phyloP scores from a whole-genome alignment of 345 rosid genomes.

The Citrus hindsii region DNA sequence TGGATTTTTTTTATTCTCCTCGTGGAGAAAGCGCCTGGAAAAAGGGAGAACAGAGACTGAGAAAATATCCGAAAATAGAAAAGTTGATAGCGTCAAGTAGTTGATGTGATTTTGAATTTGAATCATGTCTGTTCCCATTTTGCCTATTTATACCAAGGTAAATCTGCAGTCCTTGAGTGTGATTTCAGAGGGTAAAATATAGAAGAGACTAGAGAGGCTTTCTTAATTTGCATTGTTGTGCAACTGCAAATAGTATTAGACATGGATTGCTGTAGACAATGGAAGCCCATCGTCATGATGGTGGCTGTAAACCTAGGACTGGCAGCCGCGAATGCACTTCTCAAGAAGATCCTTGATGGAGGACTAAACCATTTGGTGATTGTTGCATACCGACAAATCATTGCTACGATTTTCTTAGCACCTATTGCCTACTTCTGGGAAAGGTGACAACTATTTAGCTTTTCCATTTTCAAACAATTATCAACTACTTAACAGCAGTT shows the following conservation, averaged over 20 bases:
- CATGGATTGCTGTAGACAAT: conserved; percentile 36
- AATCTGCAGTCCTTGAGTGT: not conserved
- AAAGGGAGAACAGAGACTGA: not conserved
- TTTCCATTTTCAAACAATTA: not conserved
- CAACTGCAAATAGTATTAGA: not conserved
- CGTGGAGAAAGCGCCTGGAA: not conserved
- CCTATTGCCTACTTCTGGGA: conserved; percentile 65
- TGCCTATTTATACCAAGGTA: not conserved
- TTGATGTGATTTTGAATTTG: conserved; percentile 3
- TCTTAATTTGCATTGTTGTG: not conserved
- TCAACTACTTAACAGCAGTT: not conserved
- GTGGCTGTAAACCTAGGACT: conserved; percentile 48
- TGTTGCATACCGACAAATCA: conserved; percentile 56
- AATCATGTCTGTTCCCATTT: not conserved
- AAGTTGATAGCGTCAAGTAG: not conserved
- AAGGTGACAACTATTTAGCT: conserved; percentile 34
- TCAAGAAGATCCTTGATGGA: conserved; percentile 56
- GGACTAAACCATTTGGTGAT: conserved; percentile 65
- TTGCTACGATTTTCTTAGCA: conserved; percentile 55
- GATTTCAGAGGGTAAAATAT: not conserved
- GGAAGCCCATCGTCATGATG: conserved; percentile 59
- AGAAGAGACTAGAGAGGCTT: not conserved
- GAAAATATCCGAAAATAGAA: not conserved
- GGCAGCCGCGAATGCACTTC: conserved; percentile 53
- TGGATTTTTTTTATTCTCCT: not conserved